Conservation (phyloP, 305 asterid genomes). For the Fraxinus ornus region DNA sequence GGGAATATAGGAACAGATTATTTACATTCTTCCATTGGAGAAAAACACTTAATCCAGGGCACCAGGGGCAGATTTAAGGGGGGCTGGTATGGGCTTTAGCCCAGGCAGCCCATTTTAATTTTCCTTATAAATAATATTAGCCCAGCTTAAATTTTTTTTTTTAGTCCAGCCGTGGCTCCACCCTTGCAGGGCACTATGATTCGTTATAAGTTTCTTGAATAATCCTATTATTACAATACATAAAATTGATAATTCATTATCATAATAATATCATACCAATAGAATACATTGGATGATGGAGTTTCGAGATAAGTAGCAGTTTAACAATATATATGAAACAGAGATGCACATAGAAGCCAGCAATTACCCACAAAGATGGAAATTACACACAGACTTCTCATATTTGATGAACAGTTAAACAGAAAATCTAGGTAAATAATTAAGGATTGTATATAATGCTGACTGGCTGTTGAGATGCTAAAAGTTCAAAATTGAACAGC, state of each 20-base stretch:
- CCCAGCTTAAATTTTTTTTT: not conserved
- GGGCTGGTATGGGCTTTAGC: not conserved
- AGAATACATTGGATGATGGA: constrained; percentile 9
- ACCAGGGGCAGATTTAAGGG: not conserved
- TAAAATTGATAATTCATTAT: not conserved
- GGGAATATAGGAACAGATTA: not conserved
- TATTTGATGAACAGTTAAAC: not conserved
- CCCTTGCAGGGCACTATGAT: not conserved
- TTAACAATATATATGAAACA: not conserved
- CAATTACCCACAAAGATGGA: not conserved
- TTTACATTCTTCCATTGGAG: not conserved
- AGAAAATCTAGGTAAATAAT: constrained; percentile 5
- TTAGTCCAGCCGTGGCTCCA: not conserved
- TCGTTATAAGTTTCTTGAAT: not conserved
- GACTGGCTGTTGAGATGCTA: not conserved
- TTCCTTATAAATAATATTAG: not conserved
- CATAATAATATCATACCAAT: constrained; percentile 1
- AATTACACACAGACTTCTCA: not conserved
- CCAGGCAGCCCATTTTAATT: not conserved
- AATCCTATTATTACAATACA: not conserved
- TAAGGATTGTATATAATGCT: not conserved
- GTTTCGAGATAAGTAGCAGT: not conserved
- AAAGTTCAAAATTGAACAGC: constrained; percentile 1
- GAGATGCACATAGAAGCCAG: constrained; percentile 1
- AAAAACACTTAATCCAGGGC: not conserved